Percentiles rank a stretch among this genome's conserved stretches.
Evolutionary conservation across 768 basidiomycete genomes (phyloP).

Genomic region (Kwoniella sp.): DNA sequence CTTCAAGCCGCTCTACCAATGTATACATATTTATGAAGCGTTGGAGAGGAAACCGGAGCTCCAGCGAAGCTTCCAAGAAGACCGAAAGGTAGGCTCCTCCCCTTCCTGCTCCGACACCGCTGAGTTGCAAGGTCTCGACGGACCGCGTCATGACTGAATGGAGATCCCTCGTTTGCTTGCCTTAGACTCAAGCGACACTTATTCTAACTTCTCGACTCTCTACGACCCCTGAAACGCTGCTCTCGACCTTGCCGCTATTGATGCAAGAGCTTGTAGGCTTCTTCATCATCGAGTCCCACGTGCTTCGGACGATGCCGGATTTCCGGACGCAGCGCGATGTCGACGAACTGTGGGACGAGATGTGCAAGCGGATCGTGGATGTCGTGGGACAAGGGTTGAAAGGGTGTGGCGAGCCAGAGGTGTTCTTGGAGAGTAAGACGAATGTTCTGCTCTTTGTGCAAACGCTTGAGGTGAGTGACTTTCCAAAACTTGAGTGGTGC

Average conservation of each 20-base stretch:
- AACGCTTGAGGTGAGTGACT: slow-evolving; percentile 81
- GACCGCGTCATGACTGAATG: not conserved
- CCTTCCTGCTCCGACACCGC: not conserved
- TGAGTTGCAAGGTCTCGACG: not conserved
- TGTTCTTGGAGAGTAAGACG: slow-evolving; percentile 80
- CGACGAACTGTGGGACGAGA: slow-evolving; percentile 91
- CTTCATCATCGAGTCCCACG: slow-evolving; percentile 93
- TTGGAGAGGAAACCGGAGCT: slow-evolving; percentile 88
- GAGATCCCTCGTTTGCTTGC: not conserved
- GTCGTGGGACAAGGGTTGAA: slow-evolving; percentile 74
- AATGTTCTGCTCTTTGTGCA: slow-evolving; percentile 80
- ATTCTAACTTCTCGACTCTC: slow-evolving; percentile 67
- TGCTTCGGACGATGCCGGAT: slow-evolving; percentile 79
- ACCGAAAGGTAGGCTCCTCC: slow-evolving; percentile 70
- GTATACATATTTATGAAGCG: slow-evolving; percentile 93
- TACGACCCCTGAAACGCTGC: slow-evolving; percentile 52
- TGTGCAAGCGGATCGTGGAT: slow-evolving; percentile 71
- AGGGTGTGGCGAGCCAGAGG: slow-evolving; percentile 75
- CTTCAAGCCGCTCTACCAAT: slow-evolving; percentile 93
- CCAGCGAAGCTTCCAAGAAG: slow-evolving; percentile 91
- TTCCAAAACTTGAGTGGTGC: no score
- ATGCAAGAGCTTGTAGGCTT: slow-evolving; percentile 95
- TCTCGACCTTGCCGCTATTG: slow-evolving; percentile 66
- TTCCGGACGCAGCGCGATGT: slow-evolving; percentile 91
- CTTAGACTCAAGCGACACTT: slow-evolving; percentile 91